Base-by-base conservation (phyloP, 164 flowering plant species). In the Stephania japonica region DNA sequence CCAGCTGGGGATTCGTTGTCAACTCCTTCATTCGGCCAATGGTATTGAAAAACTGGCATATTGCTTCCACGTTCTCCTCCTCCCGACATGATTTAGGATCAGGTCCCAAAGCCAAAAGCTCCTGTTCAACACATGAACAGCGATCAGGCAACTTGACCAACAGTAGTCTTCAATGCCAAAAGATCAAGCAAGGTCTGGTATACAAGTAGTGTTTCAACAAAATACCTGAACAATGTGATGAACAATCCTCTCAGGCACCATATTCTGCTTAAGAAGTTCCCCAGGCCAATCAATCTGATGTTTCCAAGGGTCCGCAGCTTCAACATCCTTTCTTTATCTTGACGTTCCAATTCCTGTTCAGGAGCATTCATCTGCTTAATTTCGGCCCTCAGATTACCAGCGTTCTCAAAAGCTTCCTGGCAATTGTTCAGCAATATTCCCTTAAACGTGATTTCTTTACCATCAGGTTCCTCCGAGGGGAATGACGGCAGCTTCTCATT, bases 11-110 rank as follows among this genome's bases (percentile, higher is more conserved):
- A 75, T 91, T 84, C 43, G 83, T 73, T 19, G 87, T 80, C 75
- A 93, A 79, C 25, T 90, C 97, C 81, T 89, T 89, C 79, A 95
- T 74, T 26, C 92, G 84, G 68, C 99, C 99, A 74, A 93, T 90
- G 42, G 98, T 93, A 78, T 75, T 86, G 76, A 96, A 93, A 71
- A 93, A 93, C 41, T 93, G 97, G 65, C 98, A 93, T 62, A 92
- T 93, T 64, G 98, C 99, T 84, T 96, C 99, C 50, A 96, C 99
- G 80, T 89, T 96, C 76, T 93, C 99, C 78, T 96, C 99, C 67
- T 82, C 97, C 8, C 97, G 99, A 75, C 92, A 90, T 27, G 73
- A 70, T 72, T 83, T 91, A 56, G 65, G 76, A 81, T 92, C 99
- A 43, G 81, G 82, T 63, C 97, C 95, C 75, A 96, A n/a, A n/a